Conservation (phyloP, 306 rosid species). For the Inga laurina region DNA sequence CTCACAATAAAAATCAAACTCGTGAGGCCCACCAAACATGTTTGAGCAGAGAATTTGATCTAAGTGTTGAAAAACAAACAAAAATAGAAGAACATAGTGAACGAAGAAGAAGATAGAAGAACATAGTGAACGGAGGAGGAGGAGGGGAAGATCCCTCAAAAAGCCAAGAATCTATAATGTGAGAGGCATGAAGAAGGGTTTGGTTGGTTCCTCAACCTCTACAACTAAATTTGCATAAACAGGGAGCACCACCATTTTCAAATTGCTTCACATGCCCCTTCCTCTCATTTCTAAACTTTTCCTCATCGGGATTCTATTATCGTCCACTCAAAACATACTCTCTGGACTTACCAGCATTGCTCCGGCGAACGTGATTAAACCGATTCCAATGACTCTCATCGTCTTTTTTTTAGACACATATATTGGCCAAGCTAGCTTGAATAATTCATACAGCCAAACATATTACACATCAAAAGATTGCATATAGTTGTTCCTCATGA, state of each 20-base stretch:
- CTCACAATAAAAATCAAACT: background rate
- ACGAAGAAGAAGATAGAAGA: background rate
- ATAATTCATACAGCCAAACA: too few species aligned
- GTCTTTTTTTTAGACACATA: too few species aligned
- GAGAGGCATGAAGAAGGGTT: background rate
- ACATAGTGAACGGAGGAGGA: too few species aligned
- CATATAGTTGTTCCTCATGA: too few species aligned
- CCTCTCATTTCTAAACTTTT: background rate
- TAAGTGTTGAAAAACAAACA: background rate
- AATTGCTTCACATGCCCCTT: background rate
- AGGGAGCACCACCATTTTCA: conserved; percentile 3
- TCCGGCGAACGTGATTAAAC: background rate
- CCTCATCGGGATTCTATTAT: background rate
- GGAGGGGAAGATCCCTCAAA: conserved; percentile 15
- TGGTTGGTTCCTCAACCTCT: conserved; percentile 1
- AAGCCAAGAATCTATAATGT: background rate
- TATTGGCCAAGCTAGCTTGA: too few species aligned
- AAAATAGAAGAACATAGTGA: background rate
- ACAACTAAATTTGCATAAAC: background rate
- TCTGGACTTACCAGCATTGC: background rate
- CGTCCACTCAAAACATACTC: too few species aligned
- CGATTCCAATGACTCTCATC: too few species aligned
- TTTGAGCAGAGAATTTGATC: background rate
- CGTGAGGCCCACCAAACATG: background rate
- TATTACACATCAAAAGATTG: too few species aligned